Conservation (phyloP, 2,329 filamentous ascomycete genomes). For the Cladosporium sp. region DNA sequence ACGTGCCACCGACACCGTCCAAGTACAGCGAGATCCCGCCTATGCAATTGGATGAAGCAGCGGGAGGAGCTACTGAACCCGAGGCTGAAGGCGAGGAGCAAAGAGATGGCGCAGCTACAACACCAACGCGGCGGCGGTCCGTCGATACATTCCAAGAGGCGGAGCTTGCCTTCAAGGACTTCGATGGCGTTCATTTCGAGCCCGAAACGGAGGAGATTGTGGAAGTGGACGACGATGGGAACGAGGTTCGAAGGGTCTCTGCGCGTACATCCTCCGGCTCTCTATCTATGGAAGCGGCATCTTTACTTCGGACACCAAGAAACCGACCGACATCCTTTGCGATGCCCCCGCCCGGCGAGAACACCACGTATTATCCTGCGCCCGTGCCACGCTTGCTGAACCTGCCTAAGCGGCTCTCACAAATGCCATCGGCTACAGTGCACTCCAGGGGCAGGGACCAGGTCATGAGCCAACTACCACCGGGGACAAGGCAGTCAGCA, state of each 20-base stretch:
- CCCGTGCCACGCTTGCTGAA: slow-evolving; percentile 92
- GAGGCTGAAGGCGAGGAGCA: not conserved
- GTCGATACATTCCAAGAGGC: slow-evolving; percentile 60
- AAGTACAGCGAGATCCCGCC: slow-evolving; percentile 5
- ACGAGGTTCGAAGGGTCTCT: slow-evolving; percentile 28
- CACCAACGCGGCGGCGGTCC: slow-evolving; percentile 43
- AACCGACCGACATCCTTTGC: slow-evolving; percentile 52
- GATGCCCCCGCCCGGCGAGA: slow-evolving; percentile 57
- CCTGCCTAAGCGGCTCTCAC: slow-evolving; percentile 79
- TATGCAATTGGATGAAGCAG: slow-evolving; percentile 2
- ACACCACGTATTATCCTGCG: slow-evolving; percentile 93
- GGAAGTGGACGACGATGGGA: slow-evolving; percentile 27
- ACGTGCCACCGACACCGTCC: slow-evolving; percentile 22
- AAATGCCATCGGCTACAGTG: slow-evolving; percentile 56
- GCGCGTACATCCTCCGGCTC: slow-evolving; percentile 26
- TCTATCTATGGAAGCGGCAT: slow-evolving; percentile 21
- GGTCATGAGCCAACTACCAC: slow-evolving; percentile 45
- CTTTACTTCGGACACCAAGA: slow-evolving; percentile 25
- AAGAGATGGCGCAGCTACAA: slow-evolving; percentile 3
- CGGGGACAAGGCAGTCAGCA: slow-evolving; percentile 47
- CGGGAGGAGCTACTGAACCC: slow-evolving; percentile 2
- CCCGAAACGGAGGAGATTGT: slow-evolving; percentile 42
- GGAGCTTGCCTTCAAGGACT: slow-evolving; percentile 65
- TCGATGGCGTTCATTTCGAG: slow-evolving; percentile 72
- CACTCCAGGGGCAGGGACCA: slow-evolving; percentile 69